Base-by-base conservation (phyloP, 768 basidiomycete species). In the Harrya chromipes region DNA sequence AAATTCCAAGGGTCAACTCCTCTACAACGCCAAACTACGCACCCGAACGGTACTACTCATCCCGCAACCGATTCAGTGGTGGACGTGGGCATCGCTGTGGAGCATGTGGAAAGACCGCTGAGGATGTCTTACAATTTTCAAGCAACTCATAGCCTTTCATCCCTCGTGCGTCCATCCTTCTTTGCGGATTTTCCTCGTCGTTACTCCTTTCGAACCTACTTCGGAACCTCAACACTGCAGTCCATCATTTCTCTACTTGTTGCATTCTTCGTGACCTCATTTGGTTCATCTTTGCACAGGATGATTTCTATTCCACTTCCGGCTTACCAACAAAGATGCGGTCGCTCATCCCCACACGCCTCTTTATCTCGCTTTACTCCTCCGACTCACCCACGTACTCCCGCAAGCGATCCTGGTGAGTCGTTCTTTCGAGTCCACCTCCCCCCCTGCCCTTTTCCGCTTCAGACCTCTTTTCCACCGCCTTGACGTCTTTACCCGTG, bases 361-460 rank as follows among this genome's bases (percentile, higher is more conserved):
- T 43, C 56, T 3, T 52, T 58, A 40, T 51, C 64, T n/a, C 50
- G 52, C 4, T 49, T 58, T 45, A 65, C 63, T 2, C 55, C 64
- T 14, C 52, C 66, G 21, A 47, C 58, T 2, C 59, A 67, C 17
- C 47, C 61, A 5, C 53, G 55, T 12, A 66, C 64, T 10, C 64
- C 64, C 27, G 50, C 50, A 20, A 64, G 66, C 12, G 65, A 66
- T 33, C 21, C 41, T 2, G 61, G 65, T 68, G 50, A 66, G 65
- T 59, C 31, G 14, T 12, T 0, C 8, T 7, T 2, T 27, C 23
- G 6, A 4, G 7, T 10, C 8, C 26, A 2, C 26, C 26, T 4
- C 8, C 26, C 26, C 8, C 26, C 7, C 26, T 7, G 4, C 26
- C 26, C 2, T 27, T 27, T 10, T 3, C 2, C 2, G 26, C 26